Base-by-base conservation (phyloP, 768 basidiomycete genomes). In the Rhodotorula toruloides region DNA sequence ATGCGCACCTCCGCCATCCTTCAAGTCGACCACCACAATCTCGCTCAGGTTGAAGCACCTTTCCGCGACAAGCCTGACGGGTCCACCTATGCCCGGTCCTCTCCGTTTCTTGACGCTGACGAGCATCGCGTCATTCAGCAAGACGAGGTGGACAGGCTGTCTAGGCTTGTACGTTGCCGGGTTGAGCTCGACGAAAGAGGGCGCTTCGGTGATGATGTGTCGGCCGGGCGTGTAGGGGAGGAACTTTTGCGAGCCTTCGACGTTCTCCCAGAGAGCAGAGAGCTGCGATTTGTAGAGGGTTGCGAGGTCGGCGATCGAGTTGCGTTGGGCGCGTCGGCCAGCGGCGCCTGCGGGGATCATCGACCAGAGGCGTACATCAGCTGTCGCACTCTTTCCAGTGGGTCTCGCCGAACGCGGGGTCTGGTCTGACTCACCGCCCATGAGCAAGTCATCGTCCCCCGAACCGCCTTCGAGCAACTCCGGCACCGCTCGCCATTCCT, bases 401-500 rank as follows among this genome's bases (percentile, higher is more conserved):
- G n/a, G n/a, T n/a, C n/a, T n/a, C n/a, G n/a, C n/a, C n/a, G n/a
- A n/a, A n/a, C n/a, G n/a, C n/a, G n/a, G n/a, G n/a, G n/a, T n/a
- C n/a, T n/a, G n/a, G n/a, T n/a, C 21, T 13, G 27, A 42, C 54
- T 25, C 2, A 81, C 82, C 82, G 82, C 82, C 27, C 84, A 85
- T 53, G 27, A 72, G 54, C 13, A 69, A 48, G 32, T 70, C 44
- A 47, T 76, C 22, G 86, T 86, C 75, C 88, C 91, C 67, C 54
- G 61, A 68, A 8, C 70, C 72, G 63, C 97, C 87, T 70, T 93
- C 90, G 25, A 99, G 82, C 27, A 91, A 82, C 12, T 91, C 90
- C 0, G 96, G 94, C 84, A 98, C 91, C 61, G 85, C 85, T 77
- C 93, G 92, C 88, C 93, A 98, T 75, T 99, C 96, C 19, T 89